These are phyloP conservation scores for Phytopythium oedochilum DNA, from an alignment of 352 stramenopile genomes.

Conservation along the genomic window DNA sequence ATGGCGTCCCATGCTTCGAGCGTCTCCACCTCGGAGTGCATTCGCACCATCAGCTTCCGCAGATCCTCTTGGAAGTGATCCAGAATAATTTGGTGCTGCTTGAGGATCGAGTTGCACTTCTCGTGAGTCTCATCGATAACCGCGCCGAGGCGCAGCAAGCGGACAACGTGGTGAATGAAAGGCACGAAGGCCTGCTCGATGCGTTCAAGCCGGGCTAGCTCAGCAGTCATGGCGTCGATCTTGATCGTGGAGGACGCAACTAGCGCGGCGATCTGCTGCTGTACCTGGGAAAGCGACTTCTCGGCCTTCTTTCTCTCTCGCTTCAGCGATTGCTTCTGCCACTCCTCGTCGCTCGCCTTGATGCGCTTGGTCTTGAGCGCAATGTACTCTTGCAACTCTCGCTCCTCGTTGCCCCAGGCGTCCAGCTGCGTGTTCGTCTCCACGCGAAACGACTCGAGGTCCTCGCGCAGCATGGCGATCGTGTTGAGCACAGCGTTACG, in stretches of 20 bases:
- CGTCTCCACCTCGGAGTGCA: constrained; percentile 40
- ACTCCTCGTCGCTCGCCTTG: constrained; percentile 72
- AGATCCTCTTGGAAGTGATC: constrained; percentile 58
- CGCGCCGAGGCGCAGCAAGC: constrained; percentile 29
- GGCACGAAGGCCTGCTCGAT: constrained; percentile 75
- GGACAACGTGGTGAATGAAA: constrained; percentile 72
- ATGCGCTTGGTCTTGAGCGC: constrained; percentile 72
- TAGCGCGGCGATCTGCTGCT: constrained; percentile 40
- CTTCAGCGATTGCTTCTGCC: constrained; percentile 79
- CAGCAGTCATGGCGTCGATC: constrained; percentile 59
- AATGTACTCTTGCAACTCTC: constrained; percentile 71
- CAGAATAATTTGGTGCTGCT: constrained; percentile 37
- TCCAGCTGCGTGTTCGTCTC: constrained; percentile 70
- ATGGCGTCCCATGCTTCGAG: constrained; percentile 70
- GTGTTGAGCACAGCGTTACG: constrained; percentile 51
- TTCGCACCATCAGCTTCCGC: constrained; percentile 40
- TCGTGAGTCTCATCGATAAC: constrained; percentile 36
- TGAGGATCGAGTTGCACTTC: constrained; percentile 34
- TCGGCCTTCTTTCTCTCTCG: constrained; percentile 78
- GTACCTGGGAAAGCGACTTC: constrained; percentile 49
- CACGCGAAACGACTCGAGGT: constrained; percentile 52
- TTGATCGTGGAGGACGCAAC: constrained; percentile 38
- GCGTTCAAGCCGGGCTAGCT: constrained; percentile 50
- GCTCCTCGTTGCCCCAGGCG: constrained; percentile 46
- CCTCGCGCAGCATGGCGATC: constrained; percentile 38